Conservation (phyloP, 1,284 basidiomycete species). For the Cystobasidium slooffiae region DNA sequence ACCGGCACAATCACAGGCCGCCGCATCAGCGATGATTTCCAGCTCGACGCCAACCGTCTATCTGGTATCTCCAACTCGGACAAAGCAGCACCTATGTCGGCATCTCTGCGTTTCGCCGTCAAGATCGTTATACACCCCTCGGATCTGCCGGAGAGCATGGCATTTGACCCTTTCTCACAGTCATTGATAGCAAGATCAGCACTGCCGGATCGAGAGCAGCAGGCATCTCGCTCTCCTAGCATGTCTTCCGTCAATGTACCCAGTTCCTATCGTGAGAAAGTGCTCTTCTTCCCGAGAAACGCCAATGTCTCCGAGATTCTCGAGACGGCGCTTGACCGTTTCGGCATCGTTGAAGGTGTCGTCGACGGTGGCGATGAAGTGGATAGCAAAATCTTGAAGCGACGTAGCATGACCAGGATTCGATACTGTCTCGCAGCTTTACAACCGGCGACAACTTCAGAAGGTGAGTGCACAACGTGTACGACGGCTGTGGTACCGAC, state of each 20-base stretch:
- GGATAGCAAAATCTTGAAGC: conserved; percentile 83
- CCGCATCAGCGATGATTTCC: conserved; percentile 51
- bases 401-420: conserved; percentile 75
- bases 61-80: conserved; percentile 64
- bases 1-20: conserved; percentile 13
- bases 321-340: conserved; percentile 85
- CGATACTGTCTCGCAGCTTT: conserved; percentile 73
- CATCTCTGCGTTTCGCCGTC: conserved; percentile 79
- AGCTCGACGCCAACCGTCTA: conserved; percentile 55
- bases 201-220: conserved; percentile 48
- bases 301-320: conserved; percentile 95
- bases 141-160: conserved; percentile 90
- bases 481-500: neutral
- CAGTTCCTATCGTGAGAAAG: conserved; percentile 61
- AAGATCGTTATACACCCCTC: conserved; percentile 83
- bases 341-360: conserved; percentile 91
- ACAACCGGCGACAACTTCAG: neutral
- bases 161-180: conserved; percentile 87
- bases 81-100: conserved; percentile 66
- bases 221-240: conserved; percentile 6
- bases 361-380: conserved; percentile 97
- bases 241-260: conserved; percentile 16
- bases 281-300: conserved; percentile 88
- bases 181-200: conserved; percentile 76
- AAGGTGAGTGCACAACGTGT: neutral